A percentile compares a stretch with the other conserved stretches of the same genome.
phyloP scores from a whole-genome alignment of 805 yeast genomes.

The Kodamaea hsintzibuensis region DNA sequence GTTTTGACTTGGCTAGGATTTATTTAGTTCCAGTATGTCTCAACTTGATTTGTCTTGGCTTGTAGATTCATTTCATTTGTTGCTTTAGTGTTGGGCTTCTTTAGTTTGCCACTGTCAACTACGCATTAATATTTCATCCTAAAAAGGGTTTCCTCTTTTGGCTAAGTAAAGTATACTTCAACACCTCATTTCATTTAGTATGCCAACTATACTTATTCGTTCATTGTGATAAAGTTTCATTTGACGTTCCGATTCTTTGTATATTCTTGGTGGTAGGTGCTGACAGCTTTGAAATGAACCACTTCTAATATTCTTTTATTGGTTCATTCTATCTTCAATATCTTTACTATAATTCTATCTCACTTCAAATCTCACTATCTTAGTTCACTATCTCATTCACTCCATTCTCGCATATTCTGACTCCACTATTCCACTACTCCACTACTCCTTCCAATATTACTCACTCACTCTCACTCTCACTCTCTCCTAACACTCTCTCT shows the following conservation, averaged over 20 bases:
- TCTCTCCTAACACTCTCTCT: too few relatives aligned
- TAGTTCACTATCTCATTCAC: too few relatives aligned
- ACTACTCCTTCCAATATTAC: too few relatives aligned
- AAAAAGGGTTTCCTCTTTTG: neutral
- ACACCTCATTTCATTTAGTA: neutral
- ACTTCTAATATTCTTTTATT: too few relatives aligned
- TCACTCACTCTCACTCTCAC: too few relatives aligned
- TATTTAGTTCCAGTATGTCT: neutral
- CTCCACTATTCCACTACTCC: too few relatives aligned
- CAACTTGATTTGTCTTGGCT: neutral
- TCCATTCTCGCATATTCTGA: too few relatives aligned
- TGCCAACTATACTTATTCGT: neutral
- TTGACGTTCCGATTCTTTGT: neutral
- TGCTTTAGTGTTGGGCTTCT: neutral
- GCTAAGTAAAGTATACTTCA: neutral
- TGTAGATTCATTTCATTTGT: neutral
- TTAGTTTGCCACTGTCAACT: neutral
- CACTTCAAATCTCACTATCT: too few relatives aligned
- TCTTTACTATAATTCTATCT: too few relatives aligned
- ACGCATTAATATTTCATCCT: neutral
- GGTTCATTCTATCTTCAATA: too few relatives aligned
- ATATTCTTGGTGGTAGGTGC: too few relatives aligned
- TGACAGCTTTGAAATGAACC: too few relatives aligned
- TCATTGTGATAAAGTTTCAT: neutral
- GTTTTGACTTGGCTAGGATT: neutral